phyloP scores from a whole-genome alignment of 176 grass and related monocot species.

The Areca catechu region DNA sequence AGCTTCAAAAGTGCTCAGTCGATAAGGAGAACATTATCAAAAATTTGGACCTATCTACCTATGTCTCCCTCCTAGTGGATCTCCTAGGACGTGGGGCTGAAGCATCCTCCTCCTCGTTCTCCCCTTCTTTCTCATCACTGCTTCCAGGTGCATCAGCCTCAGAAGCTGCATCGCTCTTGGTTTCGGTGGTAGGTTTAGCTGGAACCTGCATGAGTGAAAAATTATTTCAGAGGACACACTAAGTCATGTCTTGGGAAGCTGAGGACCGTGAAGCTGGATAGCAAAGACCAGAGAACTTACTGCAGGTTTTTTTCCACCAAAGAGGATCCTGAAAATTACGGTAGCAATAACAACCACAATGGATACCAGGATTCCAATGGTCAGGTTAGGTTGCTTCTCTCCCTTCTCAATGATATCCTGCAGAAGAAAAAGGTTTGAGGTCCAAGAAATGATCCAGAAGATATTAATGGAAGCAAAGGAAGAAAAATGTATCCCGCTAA shows the following conservation, averaged over 20 bases:
- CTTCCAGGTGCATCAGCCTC: constrained; percentile 36
- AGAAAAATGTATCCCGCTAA: not conserved
- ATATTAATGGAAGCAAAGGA: not conserved
- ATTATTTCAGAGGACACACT: not conserved
- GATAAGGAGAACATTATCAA: not conserved
- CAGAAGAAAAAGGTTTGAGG: not conserved
- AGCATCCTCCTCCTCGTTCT: constrained; percentile 35
- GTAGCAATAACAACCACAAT: constrained; percentile 45
- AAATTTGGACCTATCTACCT: not conserved
- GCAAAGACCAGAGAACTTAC: constrained; percentile 24
- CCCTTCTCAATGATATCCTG: constrained; percentile 91
- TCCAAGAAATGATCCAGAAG: too few relatives aligned
- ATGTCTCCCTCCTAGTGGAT: constrained; percentile 50
- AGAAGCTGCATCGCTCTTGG: constrained; percentile 2
- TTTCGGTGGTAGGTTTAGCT: constrained; percentile 13
- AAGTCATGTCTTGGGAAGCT: not conserved
- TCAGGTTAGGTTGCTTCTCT: constrained; percentile 86
- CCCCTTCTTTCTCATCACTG: constrained; percentile 47
- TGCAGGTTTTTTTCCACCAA: constrained; percentile 57
- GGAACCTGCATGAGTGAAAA: constrained; percentile 27
- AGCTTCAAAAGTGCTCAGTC: not conserved
- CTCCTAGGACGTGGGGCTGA: constrained; percentile 39
- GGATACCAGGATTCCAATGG: constrained; percentile 60
- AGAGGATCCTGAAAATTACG: constrained; percentile 50
- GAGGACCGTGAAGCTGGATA: not conserved